Conservation (phyloP, 2,329 filamentous ascomycete species). For the Xylariales sp. region DNA sequence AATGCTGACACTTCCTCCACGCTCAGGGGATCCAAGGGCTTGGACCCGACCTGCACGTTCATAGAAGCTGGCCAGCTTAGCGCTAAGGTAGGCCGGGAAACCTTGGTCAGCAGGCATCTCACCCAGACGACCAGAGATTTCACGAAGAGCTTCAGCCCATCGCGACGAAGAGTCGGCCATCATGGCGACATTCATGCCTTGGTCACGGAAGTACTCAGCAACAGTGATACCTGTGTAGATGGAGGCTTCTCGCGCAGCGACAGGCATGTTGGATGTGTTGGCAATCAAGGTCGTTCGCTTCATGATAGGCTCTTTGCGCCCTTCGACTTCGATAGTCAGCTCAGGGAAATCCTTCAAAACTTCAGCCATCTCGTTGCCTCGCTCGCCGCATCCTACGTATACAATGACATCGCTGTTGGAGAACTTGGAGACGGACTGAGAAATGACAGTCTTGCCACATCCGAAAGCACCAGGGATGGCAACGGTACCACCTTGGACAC, state of each 20-base stretch:
- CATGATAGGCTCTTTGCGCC: constrained; percentile 98
- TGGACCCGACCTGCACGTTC: constrained; percentile 90
- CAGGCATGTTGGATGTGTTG: constrained; percentile 99
- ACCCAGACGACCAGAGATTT: constrained; percentile 95
- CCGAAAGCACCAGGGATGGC: constrained; percentile 98
- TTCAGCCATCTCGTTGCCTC: constrained; percentile 99
- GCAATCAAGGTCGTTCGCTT: constrained; percentile 98
- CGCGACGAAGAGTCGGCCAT: constrained; percentile 98
- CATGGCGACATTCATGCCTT: constrained; percentile 97
- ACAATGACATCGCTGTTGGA: constrained; percentile 99
- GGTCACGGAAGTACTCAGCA: constrained; percentile 94
- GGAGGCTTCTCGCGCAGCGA: constrained; percentile 95
- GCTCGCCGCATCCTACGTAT: constrained; percentile 88
- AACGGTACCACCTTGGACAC: constrained; percentile 94
- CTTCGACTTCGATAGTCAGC: constrained; percentile 90
- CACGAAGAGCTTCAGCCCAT: constrained; percentile 97
- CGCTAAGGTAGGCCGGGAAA: constrained; percentile 95
- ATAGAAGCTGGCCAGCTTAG: constrained; percentile 98
- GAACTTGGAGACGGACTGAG: constrained; percentile 97
- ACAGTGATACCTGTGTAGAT: constrained; percentile 97
- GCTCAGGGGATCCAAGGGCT: constrained; percentile 82
- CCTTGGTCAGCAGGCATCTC: constrained; percentile 99
- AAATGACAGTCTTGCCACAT: constrained; percentile 99
- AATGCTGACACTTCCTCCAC: constrained; percentile 90
- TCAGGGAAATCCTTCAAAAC: constrained; percentile 99